A percentile compares a stretch with the other conserved stretches of the same genome.
These are phyloP conservation scores for Amaranthus cruentus DNA, from an alignment of 148 eudicot genomes.

Conservation along the genomic window DNA sequence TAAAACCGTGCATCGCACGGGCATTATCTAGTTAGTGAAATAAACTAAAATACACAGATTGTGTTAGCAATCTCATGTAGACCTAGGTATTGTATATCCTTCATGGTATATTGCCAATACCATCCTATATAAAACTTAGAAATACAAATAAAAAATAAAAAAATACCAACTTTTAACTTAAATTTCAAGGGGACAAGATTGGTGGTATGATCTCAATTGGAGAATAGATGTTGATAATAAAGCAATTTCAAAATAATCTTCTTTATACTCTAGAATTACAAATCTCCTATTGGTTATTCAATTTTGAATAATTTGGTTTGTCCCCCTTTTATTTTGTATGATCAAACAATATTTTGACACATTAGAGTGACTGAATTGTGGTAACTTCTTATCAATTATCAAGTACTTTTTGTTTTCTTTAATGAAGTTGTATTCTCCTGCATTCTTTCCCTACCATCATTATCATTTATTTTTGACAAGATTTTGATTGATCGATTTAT, in stretches of 20 bases:
- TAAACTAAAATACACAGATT: no score
- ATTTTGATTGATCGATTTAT: no score
- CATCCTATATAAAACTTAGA: no score
- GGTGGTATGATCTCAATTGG: not conserved
- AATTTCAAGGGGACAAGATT: not conserved
- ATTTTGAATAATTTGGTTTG: not conserved
- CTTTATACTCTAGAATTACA: not conserved
- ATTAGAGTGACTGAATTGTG: not conserved
- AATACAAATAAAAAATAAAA: no score
- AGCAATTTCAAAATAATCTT: not conserved
- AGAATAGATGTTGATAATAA: not conserved
- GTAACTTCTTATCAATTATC: no score
- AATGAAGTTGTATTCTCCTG: not conserved
- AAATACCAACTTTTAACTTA: no score
- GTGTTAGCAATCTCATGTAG: no score
- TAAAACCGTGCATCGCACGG: no score
- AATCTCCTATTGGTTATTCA: not conserved
- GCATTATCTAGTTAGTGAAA: no score
- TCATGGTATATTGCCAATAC: no score
- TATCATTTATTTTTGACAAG: no score
- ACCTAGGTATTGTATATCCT: no score
- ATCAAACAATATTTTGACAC: constrained; percentile 9
- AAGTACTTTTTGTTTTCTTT: not conserved
- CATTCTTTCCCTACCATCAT: not conserved
- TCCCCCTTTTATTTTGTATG: not conserved